These are phyloP conservation scores for Sequoiadendron giganteum DNA, from an alignment of 75 land plant genomes.

Conservation along the genomic window DNA sequence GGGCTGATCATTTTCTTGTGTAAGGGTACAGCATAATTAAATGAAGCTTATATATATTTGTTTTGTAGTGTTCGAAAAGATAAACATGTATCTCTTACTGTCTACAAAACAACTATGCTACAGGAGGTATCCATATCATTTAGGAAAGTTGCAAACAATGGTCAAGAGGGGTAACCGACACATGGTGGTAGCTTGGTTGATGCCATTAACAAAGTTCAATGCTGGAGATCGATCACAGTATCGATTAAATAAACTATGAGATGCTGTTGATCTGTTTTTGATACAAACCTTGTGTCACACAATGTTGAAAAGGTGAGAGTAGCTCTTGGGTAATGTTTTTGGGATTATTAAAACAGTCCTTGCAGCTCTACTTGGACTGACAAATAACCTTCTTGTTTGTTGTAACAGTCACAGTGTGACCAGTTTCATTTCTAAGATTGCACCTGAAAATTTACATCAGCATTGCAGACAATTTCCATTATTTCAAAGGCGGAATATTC, in stretches of 20 bases:
- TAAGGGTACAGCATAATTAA: not conserved
- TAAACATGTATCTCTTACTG: not conserved
- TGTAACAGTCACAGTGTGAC: not conserved
- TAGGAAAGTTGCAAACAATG: not conserved
- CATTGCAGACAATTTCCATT: not conserved
- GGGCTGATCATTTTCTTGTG: not conserved
- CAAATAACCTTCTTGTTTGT: not conserved
- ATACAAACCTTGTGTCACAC: not conserved
- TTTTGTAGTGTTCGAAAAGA: not conserved
- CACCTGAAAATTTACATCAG: not conserved
- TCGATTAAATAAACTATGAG: not conserved
- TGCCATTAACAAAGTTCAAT: not conserved
- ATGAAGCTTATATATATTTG: not conserved
- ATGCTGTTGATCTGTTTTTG: not conserved
- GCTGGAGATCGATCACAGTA: not conserved
- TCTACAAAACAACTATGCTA: not conserved
- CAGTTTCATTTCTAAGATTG: not conserved
- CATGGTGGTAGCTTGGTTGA: not conserved
- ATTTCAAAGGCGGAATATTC: not conserved
- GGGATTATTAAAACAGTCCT: not conserved
- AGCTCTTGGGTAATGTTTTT: not conserved
- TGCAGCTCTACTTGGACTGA: not conserved
- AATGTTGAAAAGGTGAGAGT: not conserved
- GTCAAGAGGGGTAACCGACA: not conserved
- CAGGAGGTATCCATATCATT: not conserved